phyloP scores from a whole-genome alignment of 2,329 filamentous ascomycete genomes.

The Colletotrichum scovillei region DNA sequence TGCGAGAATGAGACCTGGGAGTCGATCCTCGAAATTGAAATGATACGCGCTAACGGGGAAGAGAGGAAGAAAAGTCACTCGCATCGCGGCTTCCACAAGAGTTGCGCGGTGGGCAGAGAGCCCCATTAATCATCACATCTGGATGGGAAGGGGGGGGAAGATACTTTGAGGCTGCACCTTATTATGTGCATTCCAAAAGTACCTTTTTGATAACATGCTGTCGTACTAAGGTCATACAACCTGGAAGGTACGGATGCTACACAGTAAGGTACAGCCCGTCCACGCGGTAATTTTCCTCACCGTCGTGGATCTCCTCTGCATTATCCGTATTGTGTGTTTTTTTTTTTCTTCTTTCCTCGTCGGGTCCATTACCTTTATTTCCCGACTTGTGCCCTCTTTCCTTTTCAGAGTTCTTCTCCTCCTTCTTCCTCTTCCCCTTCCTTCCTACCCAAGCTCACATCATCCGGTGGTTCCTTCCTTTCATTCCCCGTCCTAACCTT shows the following conservation, averaged over 20 bases:
- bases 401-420: conserved; percentile 7
- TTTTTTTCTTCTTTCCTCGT: conserved; percentile 21
- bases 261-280: background rate
- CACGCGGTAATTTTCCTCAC: conserved; percentile 23
- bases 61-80: background rate
- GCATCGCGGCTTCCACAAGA: background rate
- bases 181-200: background rate
- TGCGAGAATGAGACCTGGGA: background rate
- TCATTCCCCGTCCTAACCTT: background rate
- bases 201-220: background rate
- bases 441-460: background rate
- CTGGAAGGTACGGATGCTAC: background rate
- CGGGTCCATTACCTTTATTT: conserved; percentile 16
- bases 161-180: background rate
- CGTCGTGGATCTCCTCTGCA: conserved; percentile 29
- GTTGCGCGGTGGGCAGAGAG: background rate
- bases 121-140: conserved; percentile 6
- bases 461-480: background rate
- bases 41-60: conserved; percentile 8
- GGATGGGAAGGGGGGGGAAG: background rate
- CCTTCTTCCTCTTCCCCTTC: background rate
- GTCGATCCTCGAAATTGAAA: conserved; percentile 21
- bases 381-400: conserved; percentile 6
- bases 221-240: background rate
- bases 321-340: conserved; percentile 17